Conservation (phyloP, 768 basidiomycete species). For the Collybia sp. region DNA sequence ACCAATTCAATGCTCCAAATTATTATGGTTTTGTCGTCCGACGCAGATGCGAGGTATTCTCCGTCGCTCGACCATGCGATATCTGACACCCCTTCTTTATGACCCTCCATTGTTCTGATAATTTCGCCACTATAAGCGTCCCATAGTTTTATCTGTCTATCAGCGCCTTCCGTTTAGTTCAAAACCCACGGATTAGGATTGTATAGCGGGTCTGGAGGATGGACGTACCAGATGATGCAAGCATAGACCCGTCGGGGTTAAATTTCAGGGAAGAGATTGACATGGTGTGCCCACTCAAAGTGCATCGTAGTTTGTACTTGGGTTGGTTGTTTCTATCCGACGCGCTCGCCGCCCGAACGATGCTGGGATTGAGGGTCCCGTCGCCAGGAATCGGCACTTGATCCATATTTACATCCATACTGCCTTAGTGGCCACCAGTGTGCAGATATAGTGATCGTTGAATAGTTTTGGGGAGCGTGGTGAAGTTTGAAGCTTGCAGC, state of each 20-base stretch:
- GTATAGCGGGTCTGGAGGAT: constrained; percentile 1
- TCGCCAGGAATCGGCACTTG: not conserved
- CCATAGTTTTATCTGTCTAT: constrained; percentile 82
- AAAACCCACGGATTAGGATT: constrained; percentile 12
- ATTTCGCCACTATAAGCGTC: constrained; percentile 69
- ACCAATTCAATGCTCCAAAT: constrained; percentile 78
- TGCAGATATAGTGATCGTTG: not conserved
- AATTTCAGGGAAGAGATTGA: constrained; percentile 86
- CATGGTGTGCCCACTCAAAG: constrained; percentile 77
- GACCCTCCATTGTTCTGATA: constrained; percentile 67
- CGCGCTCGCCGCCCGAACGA: not conserved
- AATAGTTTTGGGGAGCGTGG: not conserved
- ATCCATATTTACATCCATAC: not conserved
- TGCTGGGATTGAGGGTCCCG: not conserved
- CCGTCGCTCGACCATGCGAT: constrained; percentile 86
- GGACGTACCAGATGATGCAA: constrained; percentile 80
- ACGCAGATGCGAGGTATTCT: constrained; percentile 83
- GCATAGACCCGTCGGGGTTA: constrained; percentile 74
- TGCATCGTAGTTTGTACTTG: constrained; percentile 55
- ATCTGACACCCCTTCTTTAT: constrained; percentile 83
- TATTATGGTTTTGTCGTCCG: constrained; percentile 86
- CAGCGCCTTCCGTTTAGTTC: constrained; percentile 62
- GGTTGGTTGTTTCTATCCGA: constrained; percentile 21
- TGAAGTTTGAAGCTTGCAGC: too few relatives aligned
- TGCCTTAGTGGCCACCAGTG: too few relatives aligned